Evolutionary conservation across 352 stramenopile species (phyloP), one percentile per base, ranked within the genome.

Genomic region (Globisporangium paroecandrum): DNA sequence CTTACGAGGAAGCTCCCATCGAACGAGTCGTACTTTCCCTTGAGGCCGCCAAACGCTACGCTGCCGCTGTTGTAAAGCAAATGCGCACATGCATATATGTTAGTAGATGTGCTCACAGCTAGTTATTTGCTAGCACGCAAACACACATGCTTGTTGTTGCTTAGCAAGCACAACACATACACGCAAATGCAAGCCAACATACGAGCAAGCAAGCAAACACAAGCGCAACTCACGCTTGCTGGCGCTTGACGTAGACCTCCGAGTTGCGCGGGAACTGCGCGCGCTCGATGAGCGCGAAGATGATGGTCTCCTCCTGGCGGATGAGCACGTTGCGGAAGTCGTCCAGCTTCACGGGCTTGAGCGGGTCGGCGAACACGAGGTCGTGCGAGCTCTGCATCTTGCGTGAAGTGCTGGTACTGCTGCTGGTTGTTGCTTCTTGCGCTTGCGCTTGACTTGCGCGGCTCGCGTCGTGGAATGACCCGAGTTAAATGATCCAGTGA

Each of bases 221-320:
- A 20, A 15, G 38, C n/a, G 3, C 43, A 24, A 67, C 73, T 27
- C 66, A 90, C 83, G 74, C 80, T 41, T 92, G 81, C 69, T 82
- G 94, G 68, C 93, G 92, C 68, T 89, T 89, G 64, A 97, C 71
- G 82, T 99, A 99, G 38, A 99, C 96, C 55, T 94, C 87, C 1
- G 69, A 61, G 80, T 99, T 99, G 57, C 81, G 83, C n/a, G 94
- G 78, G 77, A 98, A 99, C 75, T 99, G 96, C 18, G 97, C 89
- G 62, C 98, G 87, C 78, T 99, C 98, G 73, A 99, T 99, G 22
- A 99, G 74, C n/a, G 97, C 95, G 76, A 99, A 99, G 78, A 99
- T 99, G 74, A 99, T 99, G 0, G 97, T 99, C 82, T 99, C 98
- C 77, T 99, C 94, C 73, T 97, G 90, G 25, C 88, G 86, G 59